phyloP scores from a whole-genome alignment of 371 early-diverging fungal species.

The Mucor lusitanicus region DNA sequence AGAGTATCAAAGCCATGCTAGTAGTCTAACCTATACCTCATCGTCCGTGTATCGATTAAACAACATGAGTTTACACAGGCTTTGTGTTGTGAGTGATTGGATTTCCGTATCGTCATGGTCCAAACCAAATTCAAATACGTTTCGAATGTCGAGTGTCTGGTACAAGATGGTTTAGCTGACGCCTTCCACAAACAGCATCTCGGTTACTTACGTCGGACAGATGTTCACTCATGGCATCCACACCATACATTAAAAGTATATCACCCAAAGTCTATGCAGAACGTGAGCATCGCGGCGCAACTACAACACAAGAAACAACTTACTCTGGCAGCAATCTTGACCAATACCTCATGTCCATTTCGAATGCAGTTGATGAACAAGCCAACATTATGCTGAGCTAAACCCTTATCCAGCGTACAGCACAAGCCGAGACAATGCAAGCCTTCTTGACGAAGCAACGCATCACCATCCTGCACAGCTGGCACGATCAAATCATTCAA shows the following conservation, averaged over 20 bases:
- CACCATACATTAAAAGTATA: conserved; percentile 58
- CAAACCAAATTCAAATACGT: conserved; percentile 51
- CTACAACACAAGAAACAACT: not conserved
- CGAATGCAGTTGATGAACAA: conserved; percentile 48
- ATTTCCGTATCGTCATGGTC: conserved; percentile 51
- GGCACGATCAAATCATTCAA: conserved; percentile 81
- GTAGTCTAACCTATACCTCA: conserved; percentile 41
- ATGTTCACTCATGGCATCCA: conserved; percentile 34
- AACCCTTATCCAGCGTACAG: conserved; percentile 66
- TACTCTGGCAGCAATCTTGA: conserved; percentile 54
- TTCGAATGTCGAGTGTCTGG: conserved; percentile 41
- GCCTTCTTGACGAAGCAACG: conserved; percentile 71
- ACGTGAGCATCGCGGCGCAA: conserved; percentile 38
- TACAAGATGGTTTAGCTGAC: not conserved
- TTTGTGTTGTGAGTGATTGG: conserved; percentile 63
- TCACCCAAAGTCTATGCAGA: conserved; percentile 60
- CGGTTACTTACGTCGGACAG: conserved; percentile 34
- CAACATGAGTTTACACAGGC: conserved; percentile 69
- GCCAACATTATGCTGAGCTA: conserved; percentile 50
- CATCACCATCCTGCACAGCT: conserved; percentile 71
- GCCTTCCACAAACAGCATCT: not conserved
- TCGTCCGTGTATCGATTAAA: conserved; percentile 50
- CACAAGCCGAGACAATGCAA: conserved; percentile 81
- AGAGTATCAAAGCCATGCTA: too few species aligned
- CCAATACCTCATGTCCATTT: conserved; percentile 46